These are phyloP conservation scores for Pleodorina starrii DNA, from an alignment of 139 green algal species.

Conservation along the genomic window DNA sequence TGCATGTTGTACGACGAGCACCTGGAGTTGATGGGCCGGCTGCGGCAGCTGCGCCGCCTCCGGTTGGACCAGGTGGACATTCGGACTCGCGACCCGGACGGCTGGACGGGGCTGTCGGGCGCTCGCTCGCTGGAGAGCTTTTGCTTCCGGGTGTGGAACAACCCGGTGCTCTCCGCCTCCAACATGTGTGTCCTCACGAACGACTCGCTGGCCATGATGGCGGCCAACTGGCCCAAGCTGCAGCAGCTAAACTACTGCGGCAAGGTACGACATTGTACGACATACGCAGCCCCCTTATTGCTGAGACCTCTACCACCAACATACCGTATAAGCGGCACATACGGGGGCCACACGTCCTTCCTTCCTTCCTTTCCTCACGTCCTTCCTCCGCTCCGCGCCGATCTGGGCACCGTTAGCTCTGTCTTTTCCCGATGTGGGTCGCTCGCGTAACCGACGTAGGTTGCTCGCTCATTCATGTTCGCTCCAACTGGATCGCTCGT, in stretches of 20 bases:
- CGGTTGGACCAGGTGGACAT: slow-evolving; percentile 41
- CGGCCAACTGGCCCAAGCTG: slow-evolving; percentile 37
- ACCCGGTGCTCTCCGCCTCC: slow-evolving; percentile 24
- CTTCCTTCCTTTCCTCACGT: too few relatives aligned
- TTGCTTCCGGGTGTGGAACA: slow-evolving; percentile 26
- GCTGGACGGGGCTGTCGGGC: slow-evolving; percentile 15
- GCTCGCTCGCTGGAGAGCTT: neutral
- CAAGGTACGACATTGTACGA: slow-evolving; percentile 17
- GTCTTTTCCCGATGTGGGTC: too few relatives aligned
- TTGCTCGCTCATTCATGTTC: too few relatives aligned
- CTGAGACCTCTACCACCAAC: too few relatives aligned
- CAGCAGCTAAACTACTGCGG: slow-evolving; percentile 2
- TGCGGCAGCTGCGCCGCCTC: neutral
- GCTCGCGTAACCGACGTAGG: too few relatives aligned
- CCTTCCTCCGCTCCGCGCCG: too few relatives aligned
- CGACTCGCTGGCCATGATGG: slow-evolving; percentile 43
- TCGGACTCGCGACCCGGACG: slow-evolving; percentile 30
- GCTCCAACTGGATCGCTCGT: too few relatives aligned
- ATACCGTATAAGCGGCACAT: too few relatives aligned
- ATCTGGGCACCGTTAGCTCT: too few relatives aligned
- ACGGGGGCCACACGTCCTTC: too few relatives aligned
- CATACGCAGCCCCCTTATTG: too few relatives aligned
- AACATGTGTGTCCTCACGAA: slow-evolving; percentile 34
- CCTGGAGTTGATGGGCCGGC: slow-evolving; percentile 8
- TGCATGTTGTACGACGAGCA: slow-evolving; percentile 45